A percentile compares a stretch with the other conserved stretches of the same genome.
Conservation (phyloP, 2,329 filamentous ascomycete species). For the Penicillium sp. region DNA sequence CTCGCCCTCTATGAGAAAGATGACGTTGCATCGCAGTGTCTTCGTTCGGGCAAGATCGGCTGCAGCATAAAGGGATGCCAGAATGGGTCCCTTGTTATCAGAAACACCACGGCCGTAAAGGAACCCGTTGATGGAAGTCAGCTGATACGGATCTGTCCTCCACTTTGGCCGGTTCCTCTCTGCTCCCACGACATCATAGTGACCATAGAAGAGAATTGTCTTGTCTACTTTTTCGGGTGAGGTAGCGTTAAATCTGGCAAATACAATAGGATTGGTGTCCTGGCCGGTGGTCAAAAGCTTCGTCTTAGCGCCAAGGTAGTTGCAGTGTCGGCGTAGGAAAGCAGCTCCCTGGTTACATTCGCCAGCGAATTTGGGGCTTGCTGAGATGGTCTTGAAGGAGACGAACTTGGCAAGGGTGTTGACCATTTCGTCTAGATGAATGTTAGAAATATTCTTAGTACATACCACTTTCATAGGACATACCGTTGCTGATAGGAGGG, state of each 20-base stretch:
- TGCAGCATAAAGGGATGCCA: slow-evolving; percentile 90
- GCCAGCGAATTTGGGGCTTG: slow-evolving; percentile 77
- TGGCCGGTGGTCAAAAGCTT: slow-evolving; percentile 84
- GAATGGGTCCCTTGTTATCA: slow-evolving; percentile 94
- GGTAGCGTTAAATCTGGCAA: slow-evolving; percentile 81
- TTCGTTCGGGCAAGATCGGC: slow-evolving; percentile 86
- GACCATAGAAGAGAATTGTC: slow-evolving; percentile 92
- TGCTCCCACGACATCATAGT: slow-evolving; percentile 95
- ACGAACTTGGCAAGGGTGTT: slow-evolving; percentile 82
- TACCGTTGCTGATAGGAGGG: slow-evolving; percentile 59
- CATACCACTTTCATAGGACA: not conserved
- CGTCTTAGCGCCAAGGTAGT: slow-evolving; percentile 83
- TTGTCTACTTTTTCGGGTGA: slow-evolving; percentile 65
- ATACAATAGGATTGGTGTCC: slow-evolving; percentile 85
- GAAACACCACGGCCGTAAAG: slow-evolving; percentile 94
- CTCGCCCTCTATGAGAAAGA: slow-evolving; percentile 94
- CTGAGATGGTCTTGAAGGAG: slow-evolving; percentile 87
- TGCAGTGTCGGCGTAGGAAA: slow-evolving; percentile 85
- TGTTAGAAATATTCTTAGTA: slow-evolving; percentile 10
- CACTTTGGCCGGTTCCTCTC: slow-evolving; percentile 80
- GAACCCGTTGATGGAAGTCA: slow-evolving; percentile 86
- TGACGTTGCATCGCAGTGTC: slow-evolving; percentile 77
- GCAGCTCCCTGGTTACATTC: slow-evolving; percentile 92
- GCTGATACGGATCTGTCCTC: slow-evolving; percentile 83
- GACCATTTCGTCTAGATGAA: slow-evolving; percentile 55